Percentiles rank a stretch among this genome's conserved stretches.
phyloP scores from a whole-genome alignment of 345 rosid genomes.

The Gossypium anomalum region DNA sequence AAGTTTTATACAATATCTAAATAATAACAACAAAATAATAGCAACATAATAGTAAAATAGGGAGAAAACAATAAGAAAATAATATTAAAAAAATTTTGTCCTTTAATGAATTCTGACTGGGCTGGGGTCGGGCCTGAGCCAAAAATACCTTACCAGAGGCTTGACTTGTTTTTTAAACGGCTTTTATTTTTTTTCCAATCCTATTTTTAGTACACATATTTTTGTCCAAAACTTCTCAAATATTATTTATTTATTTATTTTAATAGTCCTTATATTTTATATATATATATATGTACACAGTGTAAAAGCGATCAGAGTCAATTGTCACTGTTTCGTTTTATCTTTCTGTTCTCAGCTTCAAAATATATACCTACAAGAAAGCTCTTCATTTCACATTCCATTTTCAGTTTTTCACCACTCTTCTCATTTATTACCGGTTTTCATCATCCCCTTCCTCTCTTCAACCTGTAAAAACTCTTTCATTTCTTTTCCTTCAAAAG shows the following conservation, averaged over 20 bases:
- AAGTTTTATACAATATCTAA: too few relatives aligned
- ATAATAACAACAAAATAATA: too few relatives aligned
- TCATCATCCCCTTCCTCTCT: neutral
- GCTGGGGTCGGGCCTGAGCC: too few relatives aligned
- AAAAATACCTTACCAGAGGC: too few relatives aligned
- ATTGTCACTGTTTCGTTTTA: neutral
- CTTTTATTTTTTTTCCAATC: too few relatives aligned
- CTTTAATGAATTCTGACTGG: too few relatives aligned
- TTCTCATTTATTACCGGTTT: neutral
- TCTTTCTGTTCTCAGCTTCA: neutral
- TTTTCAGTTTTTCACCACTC: neutral
- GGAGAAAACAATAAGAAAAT: too few relatives aligned
- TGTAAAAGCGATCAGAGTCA: neutral
- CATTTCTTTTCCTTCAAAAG: neutral
- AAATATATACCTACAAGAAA: neutral
- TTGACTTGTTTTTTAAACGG: too few relatives aligned
- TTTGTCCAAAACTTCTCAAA: rapidly evolving
- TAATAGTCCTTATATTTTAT: too few relatives aligned
- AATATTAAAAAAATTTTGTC: too few relatives aligned
- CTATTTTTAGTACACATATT: too few relatives aligned
- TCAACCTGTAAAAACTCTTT: neutral
- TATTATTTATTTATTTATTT: neutral
- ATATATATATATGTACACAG: neutral
- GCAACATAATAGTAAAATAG: too few relatives aligned
- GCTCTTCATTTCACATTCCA: neutral